Conservation (phyloP, 345 rosid genomes). For the Linum usitatissimum region DNA sequence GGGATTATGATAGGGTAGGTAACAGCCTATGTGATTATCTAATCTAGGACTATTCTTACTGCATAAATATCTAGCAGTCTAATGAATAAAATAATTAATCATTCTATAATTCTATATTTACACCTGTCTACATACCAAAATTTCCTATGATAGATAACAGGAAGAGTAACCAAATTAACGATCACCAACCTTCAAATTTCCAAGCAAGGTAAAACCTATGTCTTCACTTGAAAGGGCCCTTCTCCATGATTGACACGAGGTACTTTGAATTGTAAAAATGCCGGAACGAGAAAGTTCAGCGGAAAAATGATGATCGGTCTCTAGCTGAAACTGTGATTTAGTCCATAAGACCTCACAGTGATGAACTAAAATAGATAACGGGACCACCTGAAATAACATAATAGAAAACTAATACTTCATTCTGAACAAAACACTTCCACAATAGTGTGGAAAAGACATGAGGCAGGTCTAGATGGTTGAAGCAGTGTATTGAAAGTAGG, state of each 20-base stretch:
- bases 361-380: conserved; percentile 51
- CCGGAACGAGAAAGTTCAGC: conserved; percentile 12
- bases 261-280: conserved; percentile 18
- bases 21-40: too few relatives aligned
- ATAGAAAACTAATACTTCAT: background rate
- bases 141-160: too few relatives aligned
- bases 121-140: too few relatives aligned
- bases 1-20: too few relatives aligned
- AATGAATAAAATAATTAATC: too few relatives aligned
- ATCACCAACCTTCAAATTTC: conserved; percentile 56
- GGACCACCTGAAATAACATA: conserved; percentile 41
- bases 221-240: conserved; percentile 45
- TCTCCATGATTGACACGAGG: conserved; percentile 27
- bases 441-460: background rate
- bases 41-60: too few relatives aligned
- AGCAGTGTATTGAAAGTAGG: conserved; percentile 1
- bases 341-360: conserved; percentile 44
- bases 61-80: too few relatives aligned
- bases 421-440: background rate
- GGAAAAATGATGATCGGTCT: conserved; percentile 12
- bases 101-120: too few relatives aligned
- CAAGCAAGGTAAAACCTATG: conserved; percentile 47
- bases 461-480: background rate
- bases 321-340: conserved; percentile 20
- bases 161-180: background rate